Base-by-base conservation (phyloP, 176 grass and related monocot genomes). In the Triticum dicoccoides region DNA sequence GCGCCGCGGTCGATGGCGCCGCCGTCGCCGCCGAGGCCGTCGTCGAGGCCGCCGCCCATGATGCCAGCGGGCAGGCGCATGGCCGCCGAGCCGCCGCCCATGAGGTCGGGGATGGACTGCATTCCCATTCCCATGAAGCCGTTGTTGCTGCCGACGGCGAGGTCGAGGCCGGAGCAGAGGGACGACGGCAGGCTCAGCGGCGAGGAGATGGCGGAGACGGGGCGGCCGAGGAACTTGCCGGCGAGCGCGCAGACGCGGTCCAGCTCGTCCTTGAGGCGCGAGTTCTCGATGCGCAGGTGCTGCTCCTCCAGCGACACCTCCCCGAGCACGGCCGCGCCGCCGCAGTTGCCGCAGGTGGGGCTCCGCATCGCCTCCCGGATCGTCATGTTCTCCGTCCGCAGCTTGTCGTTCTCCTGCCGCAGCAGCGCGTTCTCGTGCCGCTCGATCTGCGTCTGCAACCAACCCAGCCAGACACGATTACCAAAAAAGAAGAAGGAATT, bases 391-490 rank as follows among this genome's bases (percentile, higher is more conserved):
- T 98, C 96, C 21, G 93, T 94, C 18, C 96, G 63, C 30, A 98
- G 85, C 91, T 98, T 98, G 82, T 98, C 96, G 45, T 98, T 98
- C 90, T 98, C 96, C 86, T 98, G 96, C 70, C 92, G 77, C 25
- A 98, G 87, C 54, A 98, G 87, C 81, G 93, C 83, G 90, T 98
- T 98, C 87, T 98, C 96, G 33, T 98, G 93, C 54, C 96, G 81
- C 86, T 98, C 96, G 78, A 98, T 89, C 82, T 98, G 96, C 42
- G 96, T 98, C 96, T 98, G 87, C 34, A 68, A 29, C 15, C 12
- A 56, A 11, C 3, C 51, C 5, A 13, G 2, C 47, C 47, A 20
- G 13, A 44, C 18, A 32, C 64, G 30, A 21, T 18, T 54, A 54
- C 51, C 51, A 18, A 54, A 54, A 27, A 37, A 76, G 3, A 69